Evolutionary conservation across 2,329 filamentous ascomycete species (phyloP).

Genomic region (Calonectria naviculata): DNA sequence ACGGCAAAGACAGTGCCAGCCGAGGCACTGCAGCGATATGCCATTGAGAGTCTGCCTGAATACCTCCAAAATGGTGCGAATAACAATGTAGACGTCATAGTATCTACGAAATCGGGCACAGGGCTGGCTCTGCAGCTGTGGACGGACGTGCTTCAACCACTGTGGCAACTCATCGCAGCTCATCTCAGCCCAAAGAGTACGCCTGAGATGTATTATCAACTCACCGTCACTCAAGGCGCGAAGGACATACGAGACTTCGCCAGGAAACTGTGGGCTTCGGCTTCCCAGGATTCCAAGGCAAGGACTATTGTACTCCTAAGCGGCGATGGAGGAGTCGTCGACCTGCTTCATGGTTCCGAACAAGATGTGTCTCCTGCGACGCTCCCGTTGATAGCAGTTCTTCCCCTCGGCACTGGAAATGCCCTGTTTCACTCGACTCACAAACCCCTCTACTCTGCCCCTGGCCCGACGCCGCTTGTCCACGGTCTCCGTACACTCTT

Average conservation of each 20-base stretch:
- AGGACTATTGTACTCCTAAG: conserved; percentile 80
- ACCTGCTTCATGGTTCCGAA: conserved; percentile 77
- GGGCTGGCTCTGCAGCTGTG: conserved; percentile 68
- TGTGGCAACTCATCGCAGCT: conserved; percentile 58
- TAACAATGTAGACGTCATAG: conserved; percentile 68
- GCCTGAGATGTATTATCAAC: conserved; percentile 21
- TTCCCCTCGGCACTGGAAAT: conserved; percentile 75
- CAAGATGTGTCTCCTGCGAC: conserved; percentile 24
- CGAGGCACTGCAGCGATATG: conserved; percentile 48
- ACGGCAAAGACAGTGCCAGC: conserved; percentile 48
- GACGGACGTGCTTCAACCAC: conserved; percentile 63
- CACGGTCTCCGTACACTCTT: conserved; percentile 69
- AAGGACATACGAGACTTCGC: conserved; percentile 75
- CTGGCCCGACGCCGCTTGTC: conserved; percentile 54
- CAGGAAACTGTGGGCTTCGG: conserved; percentile 45
- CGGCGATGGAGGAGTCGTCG: conserved; percentile 88
- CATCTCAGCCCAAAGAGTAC: not conserved
- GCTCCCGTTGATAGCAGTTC: conserved; percentile 60
- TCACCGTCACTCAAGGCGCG: conserved; percentile 72
- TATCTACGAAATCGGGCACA: conserved; percentile 75
- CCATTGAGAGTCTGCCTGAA: conserved; percentile 51
- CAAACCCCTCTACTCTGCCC: conserved; percentile 62
- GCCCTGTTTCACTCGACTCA: conserved; percentile 73
- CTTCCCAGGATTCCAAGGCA: conserved; percentile 44
- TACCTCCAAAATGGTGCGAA: conserved; percentile 44